These are phyloP conservation scores for Xylaria telfairii DNA, from an alignment of 495 filamentous ascomycete genomes.

Conservation along the genomic window DNA sequence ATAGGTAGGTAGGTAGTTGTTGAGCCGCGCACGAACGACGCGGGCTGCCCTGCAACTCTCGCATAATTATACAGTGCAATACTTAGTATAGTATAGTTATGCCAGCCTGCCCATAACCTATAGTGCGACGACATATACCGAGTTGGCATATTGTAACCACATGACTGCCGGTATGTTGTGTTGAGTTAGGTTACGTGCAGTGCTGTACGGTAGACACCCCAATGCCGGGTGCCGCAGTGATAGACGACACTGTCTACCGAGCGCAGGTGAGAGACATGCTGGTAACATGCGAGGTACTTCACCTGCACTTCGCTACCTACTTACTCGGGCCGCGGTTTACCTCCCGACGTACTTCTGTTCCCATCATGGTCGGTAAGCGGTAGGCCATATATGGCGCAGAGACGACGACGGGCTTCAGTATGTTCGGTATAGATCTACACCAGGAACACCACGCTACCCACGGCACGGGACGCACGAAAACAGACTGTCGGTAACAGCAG, in stretches of 20 bases:
- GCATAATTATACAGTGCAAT: no score
- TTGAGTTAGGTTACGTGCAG: no score
- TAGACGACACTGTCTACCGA: background rate
- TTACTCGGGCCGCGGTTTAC: background rate
- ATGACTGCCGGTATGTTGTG: no score
- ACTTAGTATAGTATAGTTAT: no score
- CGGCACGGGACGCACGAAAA: conserved; percentile 11
- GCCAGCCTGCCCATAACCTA: background rate
- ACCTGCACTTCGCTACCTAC: background rate
- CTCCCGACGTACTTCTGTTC: background rate
- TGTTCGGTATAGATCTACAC: background rate
- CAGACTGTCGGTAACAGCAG: conserved; percentile 21
- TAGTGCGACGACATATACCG: conserved; percentile 7
- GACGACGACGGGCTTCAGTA: background rate
- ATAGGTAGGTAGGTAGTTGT: background rate
- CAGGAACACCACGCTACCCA: background rate
- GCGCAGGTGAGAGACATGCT: background rate
- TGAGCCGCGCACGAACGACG: conserved; percentile 7
- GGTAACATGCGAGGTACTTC: background rate
- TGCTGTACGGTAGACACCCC: background rate
- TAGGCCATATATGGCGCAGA: background rate
- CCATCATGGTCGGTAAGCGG: background rate
- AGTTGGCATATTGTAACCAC: background rate
- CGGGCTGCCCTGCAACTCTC: background rate
- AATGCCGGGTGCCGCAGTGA: conserved; percentile 6